Percentiles rank a stretch among this genome's conserved stretches.
phyloP scores from a whole-genome alignment of 352 stramenopile genomes.

The Globisporangium cystogenes region DNA sequence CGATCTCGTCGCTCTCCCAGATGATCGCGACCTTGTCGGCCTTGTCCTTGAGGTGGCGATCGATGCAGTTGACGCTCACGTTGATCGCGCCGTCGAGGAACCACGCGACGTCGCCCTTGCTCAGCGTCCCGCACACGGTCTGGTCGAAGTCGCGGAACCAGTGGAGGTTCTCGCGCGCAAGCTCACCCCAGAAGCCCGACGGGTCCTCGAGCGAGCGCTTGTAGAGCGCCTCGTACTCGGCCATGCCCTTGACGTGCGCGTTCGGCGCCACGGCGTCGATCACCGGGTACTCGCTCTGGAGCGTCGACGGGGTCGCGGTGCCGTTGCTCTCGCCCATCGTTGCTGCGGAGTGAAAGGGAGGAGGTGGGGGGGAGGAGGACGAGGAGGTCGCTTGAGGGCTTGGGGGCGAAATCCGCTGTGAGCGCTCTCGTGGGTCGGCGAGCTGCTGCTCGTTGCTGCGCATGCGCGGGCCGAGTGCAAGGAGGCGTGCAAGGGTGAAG shows the following conservation, averaged over 20 bases:
- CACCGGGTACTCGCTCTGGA: conserved; percentile 17
- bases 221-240: conserved; percentile 85
- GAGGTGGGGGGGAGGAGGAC: background rate
- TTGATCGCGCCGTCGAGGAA: conserved; percentile 96
- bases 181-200: conserved; percentile 88
- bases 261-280: conserved; percentile 39
- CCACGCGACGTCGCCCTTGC: conserved; percentile 92
- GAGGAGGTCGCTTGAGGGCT: background rate
- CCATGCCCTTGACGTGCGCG: conserved; percentile 66
- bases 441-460: background rate
- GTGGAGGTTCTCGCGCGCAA: conserved; percentile 84
- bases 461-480: too few species aligned
- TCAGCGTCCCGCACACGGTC: conserved; percentile 80
- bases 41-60: conserved; percentile 86
- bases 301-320: background rate
- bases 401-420: conserved; percentile 14
- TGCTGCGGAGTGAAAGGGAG: background rate
- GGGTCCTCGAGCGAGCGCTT: conserved; percentile 85
- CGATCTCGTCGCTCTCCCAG: conserved; percentile 97
- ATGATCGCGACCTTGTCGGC: conserved; percentile 94
- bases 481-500: background rate
- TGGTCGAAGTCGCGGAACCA: conserved; percentile 95
- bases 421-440: background rate
- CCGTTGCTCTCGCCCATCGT: conserved; percentile 10
- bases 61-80: conserved; percentile 93